These are phyloP conservation scores for Heliamphora pulchella DNA, from an alignment of 179 eudicot species.

Conservation along the genomic window DNA sequence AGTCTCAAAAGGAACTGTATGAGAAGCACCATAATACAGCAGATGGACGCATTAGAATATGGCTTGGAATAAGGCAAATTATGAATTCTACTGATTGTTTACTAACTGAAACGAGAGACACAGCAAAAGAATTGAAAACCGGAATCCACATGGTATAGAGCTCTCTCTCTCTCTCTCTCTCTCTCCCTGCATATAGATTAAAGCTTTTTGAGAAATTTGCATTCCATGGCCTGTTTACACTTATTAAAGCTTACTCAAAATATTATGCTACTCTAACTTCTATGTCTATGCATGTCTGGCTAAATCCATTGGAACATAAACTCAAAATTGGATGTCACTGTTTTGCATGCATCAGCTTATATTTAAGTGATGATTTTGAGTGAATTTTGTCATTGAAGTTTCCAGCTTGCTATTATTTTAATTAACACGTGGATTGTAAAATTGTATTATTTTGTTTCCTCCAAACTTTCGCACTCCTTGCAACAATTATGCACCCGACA, in stretches of 20 bases:
- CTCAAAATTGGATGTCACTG: neutral
- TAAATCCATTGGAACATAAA: neutral
- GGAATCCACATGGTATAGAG: constrained; percentile 81
- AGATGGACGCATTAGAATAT: constrained; percentile 73
- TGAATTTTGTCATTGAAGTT: neutral
- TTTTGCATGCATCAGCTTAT: neutral
- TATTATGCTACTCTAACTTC: neutral
- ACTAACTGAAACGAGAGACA: constrained; percentile 59
- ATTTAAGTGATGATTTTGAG: neutral
- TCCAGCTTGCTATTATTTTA: neutral
- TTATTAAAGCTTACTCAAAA: neutral
- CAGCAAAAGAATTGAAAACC: constrained; percentile 60
- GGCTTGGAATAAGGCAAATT: constrained; percentile 89
- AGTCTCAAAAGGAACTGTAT: constrained; percentile 69
- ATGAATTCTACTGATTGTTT: constrained; percentile 80
- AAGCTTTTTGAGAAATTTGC: neutral
- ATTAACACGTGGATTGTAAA: neutral
- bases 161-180: constrained; percentile 10
- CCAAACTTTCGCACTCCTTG: neutral
- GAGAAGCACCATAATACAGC: constrained; percentile 70
- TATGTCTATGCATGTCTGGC: neutral
- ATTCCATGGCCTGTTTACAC: neutral
- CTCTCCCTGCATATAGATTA: neutral
- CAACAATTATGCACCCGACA: neutral
- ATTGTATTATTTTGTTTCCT: neutral